A percentile compares a stretch with the other conserved stretches of the same genome.
phyloP scores from a whole-genome alignment of 1,284 basidiomycete genomes.

The Apiotrichum veenhuisii region DNA sequence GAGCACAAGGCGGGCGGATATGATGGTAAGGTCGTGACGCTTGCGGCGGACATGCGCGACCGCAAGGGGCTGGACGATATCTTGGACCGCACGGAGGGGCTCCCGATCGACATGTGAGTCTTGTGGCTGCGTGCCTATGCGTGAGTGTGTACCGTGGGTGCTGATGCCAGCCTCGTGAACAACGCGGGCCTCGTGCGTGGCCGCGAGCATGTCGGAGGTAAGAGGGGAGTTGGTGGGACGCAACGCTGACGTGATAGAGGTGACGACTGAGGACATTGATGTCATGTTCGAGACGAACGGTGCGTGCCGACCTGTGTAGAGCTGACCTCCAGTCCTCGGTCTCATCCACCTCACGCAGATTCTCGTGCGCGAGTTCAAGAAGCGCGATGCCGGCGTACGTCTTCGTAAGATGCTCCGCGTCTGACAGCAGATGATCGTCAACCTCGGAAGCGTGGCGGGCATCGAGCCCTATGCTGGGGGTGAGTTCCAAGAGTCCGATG shows the following conservation, averaged over 20 bases:
- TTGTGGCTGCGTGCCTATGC: too few relatives aligned
- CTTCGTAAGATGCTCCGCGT: not conserved
- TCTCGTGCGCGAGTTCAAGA: slow-evolving; percentile 72
- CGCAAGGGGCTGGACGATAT: slow-evolving; percentile 27
- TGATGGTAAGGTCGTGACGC: slow-evolving; percentile 31
- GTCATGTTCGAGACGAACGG: slow-evolving; percentile 86
- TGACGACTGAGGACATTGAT: slow-evolving; percentile 44
- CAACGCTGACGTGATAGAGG: slow-evolving; percentile 22
- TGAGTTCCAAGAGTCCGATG: too few relatives aligned
- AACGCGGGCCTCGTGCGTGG: slow-evolving; percentile 50
- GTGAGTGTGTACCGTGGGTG: not conserved
- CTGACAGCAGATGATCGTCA: slow-evolving; percentile 70
- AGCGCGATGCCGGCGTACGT: slow-evolving; percentile 63
- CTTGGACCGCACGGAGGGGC: slow-evolving; percentile 28
- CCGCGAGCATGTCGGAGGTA: slow-evolving; percentile 41
- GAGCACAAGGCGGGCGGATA: slow-evolving; percentile 21
- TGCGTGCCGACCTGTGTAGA: slow-evolving; percentile 7
- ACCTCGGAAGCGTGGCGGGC: slow-evolving; percentile 90
- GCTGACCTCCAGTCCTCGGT: slow-evolving; percentile 32
- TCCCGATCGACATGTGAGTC: slow-evolving; percentile 43
- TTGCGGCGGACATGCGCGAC: slow-evolving; percentile 43
- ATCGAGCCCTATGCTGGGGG: slow-evolving; percentile 84
- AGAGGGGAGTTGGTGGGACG: slow-evolving; percentile 23
- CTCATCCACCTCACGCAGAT: slow-evolving; percentile 46
- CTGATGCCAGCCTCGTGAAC: slow-evolving; percentile 42